Evolutionary conservation across 2,329 filamentous ascomycete genomes (phyloP), one percentile per base, ranked within the genome.

Genomic region (Thelonectria rubi): DNA sequence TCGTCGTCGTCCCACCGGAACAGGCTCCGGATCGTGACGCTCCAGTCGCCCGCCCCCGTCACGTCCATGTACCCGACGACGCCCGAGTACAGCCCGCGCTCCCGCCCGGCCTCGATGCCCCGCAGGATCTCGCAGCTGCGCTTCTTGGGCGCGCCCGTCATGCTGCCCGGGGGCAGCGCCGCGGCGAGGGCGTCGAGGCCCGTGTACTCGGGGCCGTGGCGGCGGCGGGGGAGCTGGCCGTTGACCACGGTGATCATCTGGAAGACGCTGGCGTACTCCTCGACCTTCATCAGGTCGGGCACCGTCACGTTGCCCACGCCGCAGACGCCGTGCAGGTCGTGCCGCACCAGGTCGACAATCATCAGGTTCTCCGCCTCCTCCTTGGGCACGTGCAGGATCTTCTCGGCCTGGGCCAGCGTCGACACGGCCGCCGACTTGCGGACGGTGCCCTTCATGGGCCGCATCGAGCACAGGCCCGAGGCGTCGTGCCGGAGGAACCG

Each of bases 371-470:
- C 94, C 0, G 94, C 94, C 70, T 92, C 89, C 76, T 98, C 95
- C 75, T 98, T 98, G 20, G 91, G 90, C 0, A 92, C 85, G 59
- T 90, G 87, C 14, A 97, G 85, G 40, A 96, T 86, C 26, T 80
- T 79, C 63, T 89, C 87, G 1, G 94, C 94, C 70, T 91, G 85
- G 5, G 83, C 85, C n/a, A 91, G 81, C 0, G 90, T 95, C 39
- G 90, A 74, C 0, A 84, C 87, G 1, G 81, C 82, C 1, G 82
- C 80, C 0, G 85, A 86, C 70, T 97, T 97, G 69, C 89, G 89
- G n/a, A 97, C 93, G 0, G 94, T 98, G 49, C 94, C 94, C 80
- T 98, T 98, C 87, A 98, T 98, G 0, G 94, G 94, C 8, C 94
- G 88, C 84, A 97, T 95, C 63, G 91, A 88, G 74, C 89, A 92